A percentile compares a stretch with the other conserved stretches of the same genome.
These are phyloP conservation scores for Debaryomyces sp. DNA, from an alignment of 1,139 yeast species.

Conservation along the genomic window DNA sequence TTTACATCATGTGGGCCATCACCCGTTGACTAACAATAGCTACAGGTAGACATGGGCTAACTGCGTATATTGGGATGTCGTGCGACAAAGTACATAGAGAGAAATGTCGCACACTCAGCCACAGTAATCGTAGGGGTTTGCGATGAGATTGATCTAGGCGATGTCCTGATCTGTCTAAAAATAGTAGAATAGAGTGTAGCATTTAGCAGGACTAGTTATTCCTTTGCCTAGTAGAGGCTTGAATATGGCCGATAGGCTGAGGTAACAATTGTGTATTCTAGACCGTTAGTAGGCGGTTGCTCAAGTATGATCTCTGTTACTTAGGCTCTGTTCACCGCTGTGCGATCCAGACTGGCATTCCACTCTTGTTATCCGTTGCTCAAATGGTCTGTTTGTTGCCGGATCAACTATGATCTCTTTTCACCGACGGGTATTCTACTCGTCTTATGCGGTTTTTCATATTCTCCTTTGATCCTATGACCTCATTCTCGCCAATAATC, in stretches of 20 bases:
- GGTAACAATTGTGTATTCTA: background rate
- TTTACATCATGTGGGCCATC: background rate
- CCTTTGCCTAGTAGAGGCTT: too few relatives aligned
- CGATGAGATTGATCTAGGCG: background rate
- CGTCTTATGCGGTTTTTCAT: background rate
- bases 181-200: background rate
- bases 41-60: background rate
- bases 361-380: background rate
- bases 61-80: background rate
- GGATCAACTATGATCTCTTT: background rate
- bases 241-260: background rate
- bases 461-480: background rate
- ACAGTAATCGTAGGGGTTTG: background rate
- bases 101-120: background rate
- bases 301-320: background rate
- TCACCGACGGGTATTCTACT: background rate
- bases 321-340: too few relatives aligned
- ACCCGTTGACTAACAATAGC: background rate
- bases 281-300: background rate
- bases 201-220: too few relatives aligned
- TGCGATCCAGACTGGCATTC: too few relatives aligned
- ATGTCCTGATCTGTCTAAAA: background rate
- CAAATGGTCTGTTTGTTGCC: background rate
- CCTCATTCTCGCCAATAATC: background rate
- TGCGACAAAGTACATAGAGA: background rate